These are phyloP conservation scores for Cunninghamia lanceolata DNA, from an alignment of 75 land plant genomes.

Conservation along the genomic window DNA sequence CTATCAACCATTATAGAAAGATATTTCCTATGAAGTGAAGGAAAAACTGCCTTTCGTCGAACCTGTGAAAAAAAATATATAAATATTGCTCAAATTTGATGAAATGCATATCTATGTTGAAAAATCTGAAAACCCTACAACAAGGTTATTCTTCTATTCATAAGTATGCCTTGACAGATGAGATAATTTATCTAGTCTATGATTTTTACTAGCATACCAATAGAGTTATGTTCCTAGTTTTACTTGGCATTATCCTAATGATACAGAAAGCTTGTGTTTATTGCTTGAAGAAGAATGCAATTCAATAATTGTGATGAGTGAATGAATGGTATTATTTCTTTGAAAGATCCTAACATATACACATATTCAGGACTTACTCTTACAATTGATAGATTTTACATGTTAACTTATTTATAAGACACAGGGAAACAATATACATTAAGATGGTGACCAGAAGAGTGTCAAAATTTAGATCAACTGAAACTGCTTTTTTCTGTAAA, in stretches of 20 bases:
- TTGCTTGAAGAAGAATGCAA: not conserved
- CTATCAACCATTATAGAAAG: constrained; percentile 88
- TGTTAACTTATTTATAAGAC: not conserved
- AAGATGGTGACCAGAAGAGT: not conserved
- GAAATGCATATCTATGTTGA: not conserved
- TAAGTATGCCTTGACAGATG: not conserved
- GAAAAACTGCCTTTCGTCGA: constrained; percentile 90
- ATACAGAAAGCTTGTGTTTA: not conserved
- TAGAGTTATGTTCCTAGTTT: not conserved
- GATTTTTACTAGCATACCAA: not conserved
- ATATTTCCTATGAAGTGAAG: constrained; percentile 91
- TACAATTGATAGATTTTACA: not conserved
- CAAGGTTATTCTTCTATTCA: not conserved
- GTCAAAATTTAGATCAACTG: not conserved
- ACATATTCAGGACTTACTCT: not conserved
- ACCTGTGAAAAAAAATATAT: constrained; percentile 40
- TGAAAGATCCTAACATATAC: not conserved
- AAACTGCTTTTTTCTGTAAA: not conserved
- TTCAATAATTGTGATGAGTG: not conserved
- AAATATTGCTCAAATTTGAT: not conserved
- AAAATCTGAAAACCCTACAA: not conserved
- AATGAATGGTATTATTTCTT: not conserved
- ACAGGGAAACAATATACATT: not conserved
- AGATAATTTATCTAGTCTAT: not conserved
- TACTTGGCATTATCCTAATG: too few relatives aligned